Percentiles rank a stretch among this genome's conserved stretches.
These are phyloP conservation scores for Mycosphaerella sp. DNA, from an alignment of 2,329 filamentous ascomycete species.

Conservation along the genomic window DNA sequence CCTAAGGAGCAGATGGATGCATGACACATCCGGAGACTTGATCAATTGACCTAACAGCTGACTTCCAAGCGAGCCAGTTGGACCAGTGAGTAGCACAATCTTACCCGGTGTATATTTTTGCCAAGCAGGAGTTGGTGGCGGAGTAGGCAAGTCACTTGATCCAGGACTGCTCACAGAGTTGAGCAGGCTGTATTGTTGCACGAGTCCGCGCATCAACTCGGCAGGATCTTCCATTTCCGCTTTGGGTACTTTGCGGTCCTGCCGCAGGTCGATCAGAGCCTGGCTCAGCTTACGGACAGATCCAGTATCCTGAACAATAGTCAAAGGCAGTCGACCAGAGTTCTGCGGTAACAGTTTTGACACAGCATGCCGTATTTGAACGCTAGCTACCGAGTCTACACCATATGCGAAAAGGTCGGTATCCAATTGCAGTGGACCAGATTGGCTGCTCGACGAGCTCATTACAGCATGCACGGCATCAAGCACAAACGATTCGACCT, in stretches of 20 bases:
- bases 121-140: conserved; percentile 5
- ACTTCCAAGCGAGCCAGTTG: conserved; percentile 48
- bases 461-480: conserved; percentile 27
- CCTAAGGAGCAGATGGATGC: conserved; percentile 54
- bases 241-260: conserved; percentile 30
- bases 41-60: conserved; percentile 47
- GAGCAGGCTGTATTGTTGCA: conserved; percentile 41
- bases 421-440: conserved; percentile 5
- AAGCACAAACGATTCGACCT: conserved; percentile 33
- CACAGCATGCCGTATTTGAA: conserved; percentile 45
- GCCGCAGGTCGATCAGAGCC: conserved; percentile 37
- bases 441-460: background rate
- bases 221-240: conserved; percentile 35
- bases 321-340: conserved; percentile 46
- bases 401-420: conserved; percentile 54
- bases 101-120: conserved; percentile 5
- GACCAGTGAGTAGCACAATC: conserved; percentile 43
- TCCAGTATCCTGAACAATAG: conserved; percentile 55
- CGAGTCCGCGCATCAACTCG: conserved; percentile 42
- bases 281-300: conserved; percentile 43
- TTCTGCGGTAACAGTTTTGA: conserved; percentile 34
- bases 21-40: conserved; percentile 35
- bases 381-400: conserved; percentile 55
- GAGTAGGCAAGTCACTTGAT: conserved; percentile 30
- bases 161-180: background rate